These are phyloP conservation scores for Aspergillus puulaauensis DNA, from an alignment of 2,329 filamentous ascomycete species.

Conservation along the genomic window DNA sequence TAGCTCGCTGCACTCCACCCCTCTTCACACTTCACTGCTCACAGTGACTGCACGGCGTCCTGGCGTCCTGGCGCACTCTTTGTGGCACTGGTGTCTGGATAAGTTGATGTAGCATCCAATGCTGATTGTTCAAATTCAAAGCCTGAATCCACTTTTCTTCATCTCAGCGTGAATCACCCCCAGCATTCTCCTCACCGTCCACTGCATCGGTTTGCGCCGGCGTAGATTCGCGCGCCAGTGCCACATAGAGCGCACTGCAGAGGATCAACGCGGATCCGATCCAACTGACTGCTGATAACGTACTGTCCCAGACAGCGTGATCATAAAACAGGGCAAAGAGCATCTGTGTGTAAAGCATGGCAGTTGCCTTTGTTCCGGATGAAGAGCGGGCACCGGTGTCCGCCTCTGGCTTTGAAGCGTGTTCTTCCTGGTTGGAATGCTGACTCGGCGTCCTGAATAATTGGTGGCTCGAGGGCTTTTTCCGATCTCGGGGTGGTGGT, in stretches of 20 bases:
- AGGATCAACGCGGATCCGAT: conserved; percentile 64
- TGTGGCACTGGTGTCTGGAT: conserved; percentile 5
- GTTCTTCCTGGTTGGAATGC: conserved; percentile 1
- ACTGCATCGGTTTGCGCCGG: conserved; percentile 1
- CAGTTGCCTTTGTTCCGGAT: conserved; percentile 54
- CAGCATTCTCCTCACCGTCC: conserved; percentile 1
- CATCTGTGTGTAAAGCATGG: conserved; percentile 71
- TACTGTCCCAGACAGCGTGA: conserved; percentile 62
- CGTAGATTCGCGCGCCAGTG: conserved; percentile 49
- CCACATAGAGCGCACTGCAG: conserved; percentile 65
- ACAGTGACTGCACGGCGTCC: neutral
- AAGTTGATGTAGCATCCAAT: neutral
- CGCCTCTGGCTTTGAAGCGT: conserved; percentile 2
- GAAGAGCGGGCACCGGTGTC: conserved; percentile 5
- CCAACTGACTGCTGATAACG: conserved; percentile 58
- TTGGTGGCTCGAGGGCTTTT: neutral
- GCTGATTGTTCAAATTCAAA: neutral
- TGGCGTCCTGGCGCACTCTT: neutral
- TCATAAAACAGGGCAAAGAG: conserved; percentile 66
- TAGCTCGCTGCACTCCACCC: conserved; percentile 6
- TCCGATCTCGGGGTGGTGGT: conserved; percentile 33
- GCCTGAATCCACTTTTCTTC: neutral
- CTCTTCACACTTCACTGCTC: neutral
- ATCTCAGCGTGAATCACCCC: conserved; percentile 1
- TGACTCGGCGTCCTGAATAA: neutral